Evolutionary conservation across 257 asterid species (phyloP).

Genomic region (Anisodus acutangulus): DNA sequence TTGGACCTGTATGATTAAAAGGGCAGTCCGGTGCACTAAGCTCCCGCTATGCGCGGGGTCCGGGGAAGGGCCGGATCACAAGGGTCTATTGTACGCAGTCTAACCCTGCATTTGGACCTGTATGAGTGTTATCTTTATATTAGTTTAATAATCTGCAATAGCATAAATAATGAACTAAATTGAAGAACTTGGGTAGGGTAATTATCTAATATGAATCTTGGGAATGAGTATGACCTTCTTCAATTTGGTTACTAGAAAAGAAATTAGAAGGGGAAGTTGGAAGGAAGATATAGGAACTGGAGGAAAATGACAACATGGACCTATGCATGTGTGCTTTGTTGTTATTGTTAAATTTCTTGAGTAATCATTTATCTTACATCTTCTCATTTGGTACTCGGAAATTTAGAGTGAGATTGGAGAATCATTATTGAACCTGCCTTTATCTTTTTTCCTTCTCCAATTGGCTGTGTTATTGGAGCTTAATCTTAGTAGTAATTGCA

Average conservation of each 20-base stretch:
- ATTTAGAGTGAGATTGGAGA: not conserved
- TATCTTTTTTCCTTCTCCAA: not conserved
- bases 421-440: not conserved
- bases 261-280: not conserved
- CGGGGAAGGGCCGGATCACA: too few species aligned
- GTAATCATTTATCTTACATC: not conserved
- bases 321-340: not conserved
- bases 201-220: not conserved
- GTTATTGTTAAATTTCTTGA: not conserved
- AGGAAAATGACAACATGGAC: slow-evolving; percentile 7
- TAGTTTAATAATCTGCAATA: not conserved
- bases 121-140: not conserved
- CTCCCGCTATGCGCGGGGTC: too few species aligned
- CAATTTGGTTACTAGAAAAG: not conserved
- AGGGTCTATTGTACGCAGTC: too few species aligned
- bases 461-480: not conserved
- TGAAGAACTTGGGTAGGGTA: not conserved
- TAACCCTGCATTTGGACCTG: not conserved
- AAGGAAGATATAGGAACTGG: slow-evolving; percentile 15
- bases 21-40: too few species aligned
- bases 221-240: not conserved
- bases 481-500: not conserved
- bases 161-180: slow-evolving; percentile 18
- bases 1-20: not conserved
- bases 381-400: not conserved